Conservation (phyloP, 2,329 filamentous ascomycete species). For the Didymella exigua region DNA sequence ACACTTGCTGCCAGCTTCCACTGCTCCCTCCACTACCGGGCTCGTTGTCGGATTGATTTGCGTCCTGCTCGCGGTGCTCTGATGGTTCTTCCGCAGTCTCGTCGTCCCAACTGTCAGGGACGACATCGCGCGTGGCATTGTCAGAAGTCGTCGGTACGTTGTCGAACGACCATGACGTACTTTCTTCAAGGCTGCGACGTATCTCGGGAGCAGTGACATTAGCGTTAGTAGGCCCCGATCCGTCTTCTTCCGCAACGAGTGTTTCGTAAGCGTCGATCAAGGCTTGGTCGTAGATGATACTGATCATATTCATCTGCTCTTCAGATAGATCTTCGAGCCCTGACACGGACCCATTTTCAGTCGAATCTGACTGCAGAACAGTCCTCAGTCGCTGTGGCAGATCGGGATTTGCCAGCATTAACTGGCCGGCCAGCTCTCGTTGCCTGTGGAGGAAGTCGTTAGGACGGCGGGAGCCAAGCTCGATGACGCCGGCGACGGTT, state of each 20-base stretch:
- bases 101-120: slow-evolving; percentile 38
- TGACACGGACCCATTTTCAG: background rate
- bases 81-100: slow-evolving; percentile 18
- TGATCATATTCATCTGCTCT: slow-evolving; percentile 11
- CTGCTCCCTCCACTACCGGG: slow-evolving; percentile 46
- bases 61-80: slow-evolving; percentile 7
- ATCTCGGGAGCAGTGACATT: slow-evolving; percentile 53
- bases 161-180: slow-evolving; percentile 40
- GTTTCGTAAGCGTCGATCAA: slow-evolving; percentile 13
- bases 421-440: background rate
- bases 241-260: slow-evolving; percentile 9
- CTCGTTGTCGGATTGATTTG: slow-evolving; percentile 32
- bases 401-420: slow-evolving; percentile 16
- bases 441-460: slow-evolving; percentile 11
- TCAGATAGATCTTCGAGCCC: slow-evolving; percentile 3
- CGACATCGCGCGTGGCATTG: slow-evolving; percentile 1
- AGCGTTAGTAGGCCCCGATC: slow-evolving; percentile 10
- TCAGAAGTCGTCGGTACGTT: slow-evolving; percentile 24
- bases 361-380: slow-evolving; percentile 1
- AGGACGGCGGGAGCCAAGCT: slow-evolving; percentile 7
- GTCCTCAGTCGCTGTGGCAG: slow-evolving; percentile 9
- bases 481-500: slow-evolving; percentile 7
- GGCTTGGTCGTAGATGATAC: slow-evolving; percentile 14
- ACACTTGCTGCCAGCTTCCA: slow-evolving; percentile 50
- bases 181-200: slow-evolving; percentile 55